Conservation (phyloP, 169 alveolate species). For the Plasmodium yoelii region DNA sequence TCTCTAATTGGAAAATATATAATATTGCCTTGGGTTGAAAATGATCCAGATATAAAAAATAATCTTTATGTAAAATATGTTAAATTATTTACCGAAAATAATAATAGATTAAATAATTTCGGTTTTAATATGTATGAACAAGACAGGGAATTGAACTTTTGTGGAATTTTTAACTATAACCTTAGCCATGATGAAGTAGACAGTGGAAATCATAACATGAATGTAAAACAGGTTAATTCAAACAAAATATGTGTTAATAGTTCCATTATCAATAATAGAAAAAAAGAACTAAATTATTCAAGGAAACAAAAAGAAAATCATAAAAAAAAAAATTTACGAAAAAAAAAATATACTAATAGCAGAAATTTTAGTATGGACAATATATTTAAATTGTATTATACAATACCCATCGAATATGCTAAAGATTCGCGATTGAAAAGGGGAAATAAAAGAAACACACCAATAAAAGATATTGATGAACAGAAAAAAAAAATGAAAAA, state of each 20-base stretch:
- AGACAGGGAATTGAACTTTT: constrained; percentile 5
- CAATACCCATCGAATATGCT: background rate
- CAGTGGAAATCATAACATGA: background rate
- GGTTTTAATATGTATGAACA: too few relatives aligned
- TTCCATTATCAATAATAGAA: too few relatives aligned
- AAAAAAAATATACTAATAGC: constrained; percentile 16
- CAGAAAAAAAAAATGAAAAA: background rate
- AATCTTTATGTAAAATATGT: constrained; percentile 76
- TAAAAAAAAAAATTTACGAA: background rate
- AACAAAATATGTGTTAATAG: too few relatives aligned
- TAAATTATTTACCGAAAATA: constrained; percentile 20
- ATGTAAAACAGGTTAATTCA: too few relatives aligned
- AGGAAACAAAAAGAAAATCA: background rate
- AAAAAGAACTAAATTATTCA: background rate
- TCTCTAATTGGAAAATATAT: constrained; percentile 79
- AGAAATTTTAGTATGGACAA: constrained; percentile 49
- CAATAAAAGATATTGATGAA: background rate
- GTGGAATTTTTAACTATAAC: constrained; percentile 52
- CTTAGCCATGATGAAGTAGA: background rate
- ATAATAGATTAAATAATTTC: background rate
- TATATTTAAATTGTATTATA: constrained; percentile 4
- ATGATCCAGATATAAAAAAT: constrained; percentile 79
- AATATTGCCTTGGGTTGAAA: constrained; percentile 83
- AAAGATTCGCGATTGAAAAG: background rate
- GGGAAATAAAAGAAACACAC: background rate